These are phyloP conservation scores for Yamadazyma jaroonii DNA, from an alignment of 1,139 yeast genomes.

Conservation along the genomic window DNA sequence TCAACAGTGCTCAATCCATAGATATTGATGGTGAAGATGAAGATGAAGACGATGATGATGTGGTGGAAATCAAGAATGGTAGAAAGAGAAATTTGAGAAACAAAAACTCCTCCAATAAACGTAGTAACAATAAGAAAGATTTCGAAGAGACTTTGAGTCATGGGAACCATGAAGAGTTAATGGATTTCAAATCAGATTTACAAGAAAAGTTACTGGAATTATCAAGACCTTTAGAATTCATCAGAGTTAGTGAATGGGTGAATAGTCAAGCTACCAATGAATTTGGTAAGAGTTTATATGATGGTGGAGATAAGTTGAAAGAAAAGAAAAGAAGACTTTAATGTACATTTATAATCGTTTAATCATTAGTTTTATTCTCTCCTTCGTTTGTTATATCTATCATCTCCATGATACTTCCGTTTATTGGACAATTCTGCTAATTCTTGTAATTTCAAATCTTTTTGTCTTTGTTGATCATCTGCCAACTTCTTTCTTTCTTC, in stretches of 20 bases:
- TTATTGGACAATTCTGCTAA: conserved; percentile 56
- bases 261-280: conserved; percentile 54
- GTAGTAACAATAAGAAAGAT: conserved; percentile 19
- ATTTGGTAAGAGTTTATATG: conserved; percentile 53
- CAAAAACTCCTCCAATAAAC: conserved; percentile 11
- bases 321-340: conserved; percentile 11
- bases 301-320: conserved; percentile 47
- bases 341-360: conserved; percentile 3
- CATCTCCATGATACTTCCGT: neutral
- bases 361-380: too few relatives aligned
- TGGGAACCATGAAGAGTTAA: conserved; percentile 21
- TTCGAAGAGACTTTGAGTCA: conserved; percentile 26
- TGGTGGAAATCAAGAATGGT: conserved; percentile 15
- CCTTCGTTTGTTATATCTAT: conserved; percentile 1
- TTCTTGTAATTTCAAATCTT: conserved; percentile 56
- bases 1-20: conserved; percentile 14
- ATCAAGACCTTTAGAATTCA: conserved; percentile 36
- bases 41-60: conserved; percentile 23
- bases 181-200: conserved; percentile 32
- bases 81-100: conserved; percentile 17
- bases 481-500: conserved; percentile 54
- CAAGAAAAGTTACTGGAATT: conserved; percentile 26
- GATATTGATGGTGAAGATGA: conserved; percentile 10
- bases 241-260: conserved; percentile 58
- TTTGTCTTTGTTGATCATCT: conserved; percentile 52